Base-by-base conservation (phyloP, 345 rosid species). In the Ceriops decandra region DNA sequence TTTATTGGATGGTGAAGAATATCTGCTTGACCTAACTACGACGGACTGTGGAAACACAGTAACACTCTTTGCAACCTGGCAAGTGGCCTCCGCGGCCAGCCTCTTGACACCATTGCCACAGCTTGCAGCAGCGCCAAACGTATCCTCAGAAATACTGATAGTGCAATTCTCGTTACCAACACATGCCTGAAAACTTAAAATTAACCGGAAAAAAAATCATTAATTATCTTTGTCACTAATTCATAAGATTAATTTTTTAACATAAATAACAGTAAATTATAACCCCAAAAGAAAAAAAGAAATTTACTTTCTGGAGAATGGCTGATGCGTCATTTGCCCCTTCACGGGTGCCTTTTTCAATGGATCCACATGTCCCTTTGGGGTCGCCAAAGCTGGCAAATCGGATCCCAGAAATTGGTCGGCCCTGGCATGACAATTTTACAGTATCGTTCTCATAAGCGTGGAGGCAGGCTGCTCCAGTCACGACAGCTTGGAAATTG, bases 381-480 rank as follows among this genome's bases (percentile, higher is more conserved):
- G 76, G 71, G 7, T 58, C 59, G 26, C 76, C 76, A 17, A 65
- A 72, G 22, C 71, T 60, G 0, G 66, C 76, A 26, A 33, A 72
- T 24, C n/a, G 38, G 9, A 67, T 31, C 19, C 21, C 62, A 1
- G 54, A 61, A n/a, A 73, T 61, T 11, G 28, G 47, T 32, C 62
- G 24, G 4, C 53, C 11, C 17, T 56, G 30, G 63, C 71, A 67
- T 7, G 62, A 35, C 21, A 67, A 51, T 57, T 57, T 35, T 8
- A 67, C 15, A 36, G 24, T 26, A 13, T 42, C 24, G 21, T 30
- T 22, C 9, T 67, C 71, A 19, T 56, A 17, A 13, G 63, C 27
- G 5, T 57, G 42, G 16, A 52, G 63, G 26, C 71, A 67, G 4
- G 38, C 52, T n/a, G 52, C 15, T 35, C 32, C 56, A 17, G 46